These are phyloP conservation scores for Apiotrichum akiyoshidainum DNA, from an alignment of 1,284 basidiomycete species.

Conservation along the genomic window DNA sequence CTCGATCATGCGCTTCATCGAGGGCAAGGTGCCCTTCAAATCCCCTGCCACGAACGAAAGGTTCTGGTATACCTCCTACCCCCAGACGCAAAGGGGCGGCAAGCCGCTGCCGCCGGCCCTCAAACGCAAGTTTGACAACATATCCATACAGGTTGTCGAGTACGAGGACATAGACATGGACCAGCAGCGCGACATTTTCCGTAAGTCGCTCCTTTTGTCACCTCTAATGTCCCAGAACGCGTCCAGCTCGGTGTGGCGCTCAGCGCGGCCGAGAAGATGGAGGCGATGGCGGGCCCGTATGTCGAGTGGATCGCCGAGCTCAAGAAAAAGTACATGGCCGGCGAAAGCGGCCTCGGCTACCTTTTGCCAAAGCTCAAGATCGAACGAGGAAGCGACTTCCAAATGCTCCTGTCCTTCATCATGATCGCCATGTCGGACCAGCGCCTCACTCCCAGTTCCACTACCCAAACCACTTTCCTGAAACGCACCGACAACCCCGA, in stretches of 20 bases:
- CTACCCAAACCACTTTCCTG: constrained; percentile 21
- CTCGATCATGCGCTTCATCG: constrained; percentile 40
- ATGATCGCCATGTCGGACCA: constrained; percentile 20
- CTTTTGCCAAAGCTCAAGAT: constrained; percentile 23
- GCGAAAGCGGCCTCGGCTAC: constrained; percentile 18
- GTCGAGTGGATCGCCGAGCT: constrained; percentile 32
- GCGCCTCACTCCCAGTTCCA: constrained; percentile 3
- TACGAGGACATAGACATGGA: constrained; percentile 34
- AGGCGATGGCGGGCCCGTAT: constrained; percentile 40
- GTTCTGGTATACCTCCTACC: constrained; percentile 33
- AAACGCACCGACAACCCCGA: constrained; percentile 30
- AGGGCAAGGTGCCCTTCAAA: constrained; percentile 39
- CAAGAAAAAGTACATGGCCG: constrained; percentile 31
- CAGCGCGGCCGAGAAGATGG: constrained; percentile 44
- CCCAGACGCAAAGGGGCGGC: constrained; percentile 7
- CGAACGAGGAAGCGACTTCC: constrained; percentile 33
- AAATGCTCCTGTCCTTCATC: constrained; percentile 26
- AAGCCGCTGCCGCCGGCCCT: constrained; percentile 29
- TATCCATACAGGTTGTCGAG: constrained; percentile 35
- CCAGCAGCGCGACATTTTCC: constrained; percentile 48
- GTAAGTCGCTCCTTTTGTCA: constrained; percentile 24
- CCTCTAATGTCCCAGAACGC: constrained; percentile 33
- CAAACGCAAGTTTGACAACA: constrained; percentile 37
- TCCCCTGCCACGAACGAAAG: constrained; percentile 28
- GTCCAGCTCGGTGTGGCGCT: constrained; percentile 48